Percentiles rank a stretch among this genome's conserved stretches.
These are phyloP conservation scores for Leavenworthia alabamica DNA, from an alignment of 345 rosid species.

Conservation along the genomic window DNA sequence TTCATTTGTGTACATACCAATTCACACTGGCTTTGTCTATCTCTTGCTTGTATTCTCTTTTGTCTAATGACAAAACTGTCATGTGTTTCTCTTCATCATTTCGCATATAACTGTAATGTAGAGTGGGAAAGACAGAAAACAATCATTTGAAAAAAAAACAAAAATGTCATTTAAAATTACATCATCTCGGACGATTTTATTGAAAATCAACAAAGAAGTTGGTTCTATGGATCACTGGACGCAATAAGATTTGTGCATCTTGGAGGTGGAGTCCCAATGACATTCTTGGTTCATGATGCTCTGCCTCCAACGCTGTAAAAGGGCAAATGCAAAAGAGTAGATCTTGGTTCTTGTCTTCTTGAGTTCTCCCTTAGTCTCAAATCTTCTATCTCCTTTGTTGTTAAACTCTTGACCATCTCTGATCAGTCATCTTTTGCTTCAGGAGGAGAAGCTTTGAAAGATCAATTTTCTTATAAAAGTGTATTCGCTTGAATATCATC, in stretches of 20 bases:
- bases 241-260: background rate
- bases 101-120: background rate
- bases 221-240: background rate
- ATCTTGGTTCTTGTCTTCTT: no score
- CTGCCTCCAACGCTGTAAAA: no score
- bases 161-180: background rate
- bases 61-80: background rate
- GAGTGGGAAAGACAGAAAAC: background rate
- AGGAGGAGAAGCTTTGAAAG: no score
- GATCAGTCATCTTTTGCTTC: no score
- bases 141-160: background rate
- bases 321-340: no score
- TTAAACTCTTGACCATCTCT: no score
- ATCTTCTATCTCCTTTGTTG: no score
- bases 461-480: no score
- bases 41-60: background rate
- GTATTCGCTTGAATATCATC: no score
- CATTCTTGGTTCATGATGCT: no score
- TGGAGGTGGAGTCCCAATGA: no score
- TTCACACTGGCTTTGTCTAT: slow-evolving; percentile 5
- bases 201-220: background rate
- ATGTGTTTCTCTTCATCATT: slow-evolving; percentile 10
- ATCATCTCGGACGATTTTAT: background rate
- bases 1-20: slow-evolving; percentile 30
- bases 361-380: no score